These are phyloP conservation scores for Russula sp. DNA, from an alignment of 768 basidiomycete genomes.

Conservation along the genomic window DNA sequence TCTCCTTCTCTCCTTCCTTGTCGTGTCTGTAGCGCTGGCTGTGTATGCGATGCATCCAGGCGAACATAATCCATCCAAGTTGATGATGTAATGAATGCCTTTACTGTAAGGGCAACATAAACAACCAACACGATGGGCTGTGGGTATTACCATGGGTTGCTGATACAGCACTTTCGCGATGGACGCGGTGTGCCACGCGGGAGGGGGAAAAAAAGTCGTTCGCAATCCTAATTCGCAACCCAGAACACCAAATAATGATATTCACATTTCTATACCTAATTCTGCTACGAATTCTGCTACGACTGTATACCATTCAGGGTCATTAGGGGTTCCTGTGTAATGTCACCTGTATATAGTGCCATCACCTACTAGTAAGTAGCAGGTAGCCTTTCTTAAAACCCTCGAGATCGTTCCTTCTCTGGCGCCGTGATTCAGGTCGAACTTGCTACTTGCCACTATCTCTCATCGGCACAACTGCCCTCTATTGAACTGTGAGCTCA, in stretches of 20 bases:
- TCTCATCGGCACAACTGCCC: no score
- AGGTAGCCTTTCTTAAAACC: no score
- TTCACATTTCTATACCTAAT: background rate
- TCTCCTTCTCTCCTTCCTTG: background rate
- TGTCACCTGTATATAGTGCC: no score
- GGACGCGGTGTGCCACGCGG: background rate
- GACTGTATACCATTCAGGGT: background rate
- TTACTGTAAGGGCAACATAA: conserved; percentile 32
- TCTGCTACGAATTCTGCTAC: no score
- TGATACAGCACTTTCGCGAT: background rate
- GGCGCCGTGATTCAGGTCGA: no score
- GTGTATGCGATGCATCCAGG: conserved; percentile 29
- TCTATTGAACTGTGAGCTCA: no score
- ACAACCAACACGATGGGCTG: conserved; percentile 16
- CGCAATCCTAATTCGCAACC: no score
- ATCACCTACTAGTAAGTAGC: no score
- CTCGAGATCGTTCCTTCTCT: no score
- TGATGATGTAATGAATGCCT: conserved; percentile 47
- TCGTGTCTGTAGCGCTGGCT: background rate
- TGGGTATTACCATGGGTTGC: conserved; percentile 20
- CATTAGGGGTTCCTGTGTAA: no score
- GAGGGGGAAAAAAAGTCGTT: background rate
- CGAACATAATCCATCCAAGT: conserved; percentile 50
- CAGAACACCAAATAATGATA: no score
- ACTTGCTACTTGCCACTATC: no score